phyloP scores from a whole-genome alignment of 2,329 filamentous ascomycete genomes.

The Fusarium albidum region DNA sequence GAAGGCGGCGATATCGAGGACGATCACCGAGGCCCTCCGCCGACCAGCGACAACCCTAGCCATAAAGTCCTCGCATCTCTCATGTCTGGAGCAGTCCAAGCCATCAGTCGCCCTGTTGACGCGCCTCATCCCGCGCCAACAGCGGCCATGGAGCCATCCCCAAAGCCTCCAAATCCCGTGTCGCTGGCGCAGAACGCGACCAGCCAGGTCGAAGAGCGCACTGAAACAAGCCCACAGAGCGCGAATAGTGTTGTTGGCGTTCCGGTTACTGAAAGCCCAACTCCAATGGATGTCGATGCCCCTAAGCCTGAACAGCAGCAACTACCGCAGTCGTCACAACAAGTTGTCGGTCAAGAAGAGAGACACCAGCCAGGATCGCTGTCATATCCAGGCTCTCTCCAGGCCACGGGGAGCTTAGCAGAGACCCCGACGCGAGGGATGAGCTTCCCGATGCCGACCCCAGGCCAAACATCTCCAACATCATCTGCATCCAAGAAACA shows the following conservation, averaged over 20 bases:
- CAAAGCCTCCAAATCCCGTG: constrained; percentile 47
- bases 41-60: constrained; percentile 62
- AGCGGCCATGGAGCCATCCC: constrained; percentile 52
- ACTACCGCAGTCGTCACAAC: constrained; percentile 43
- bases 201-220: constrained; percentile 47
- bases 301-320: constrained; percentile 26
- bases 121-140: constrained; percentile 55
- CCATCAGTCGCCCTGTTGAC: constrained; percentile 65
- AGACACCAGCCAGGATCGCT: constrained; percentile 59
- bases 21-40: constrained; percentile 50
- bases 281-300: constrained; percentile 62
- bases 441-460: constrained; percentile 64
- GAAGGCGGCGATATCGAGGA: constrained; percentile 51
- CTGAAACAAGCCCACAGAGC: constrained; percentile 56
- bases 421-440: constrained; percentile 60
- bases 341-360: constrained; percentile 59
- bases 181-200: constrained; percentile 45
- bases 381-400: constrained; percentile 63
- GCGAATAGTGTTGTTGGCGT: constrained; percentile 52
- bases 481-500: constrained; percentile 80
- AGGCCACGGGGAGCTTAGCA: constrained; percentile 51
- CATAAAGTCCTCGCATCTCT: constrained; percentile 62
- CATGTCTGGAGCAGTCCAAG: constrained; percentile 60
- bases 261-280: constrained; percentile 59
- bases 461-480: constrained; percentile 61